Conservation (phyloP, 306 rosid genomes). For the Trifolium fragiferum region DNA sequence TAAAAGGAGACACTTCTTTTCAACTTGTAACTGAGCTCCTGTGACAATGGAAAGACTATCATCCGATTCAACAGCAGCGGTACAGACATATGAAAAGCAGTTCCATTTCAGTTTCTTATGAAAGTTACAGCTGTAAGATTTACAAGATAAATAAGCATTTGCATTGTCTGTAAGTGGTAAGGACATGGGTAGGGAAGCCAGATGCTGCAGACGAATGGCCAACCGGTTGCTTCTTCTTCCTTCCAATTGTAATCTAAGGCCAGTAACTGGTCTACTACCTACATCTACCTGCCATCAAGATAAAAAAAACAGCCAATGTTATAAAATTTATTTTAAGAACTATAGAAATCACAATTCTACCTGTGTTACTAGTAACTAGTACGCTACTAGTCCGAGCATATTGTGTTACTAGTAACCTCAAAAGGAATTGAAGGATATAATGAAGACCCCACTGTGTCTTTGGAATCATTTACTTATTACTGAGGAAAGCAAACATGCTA, state of each 20-base stretch:
- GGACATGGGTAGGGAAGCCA: constrained; percentile 65
- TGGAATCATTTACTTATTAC: too few relatives aligned
- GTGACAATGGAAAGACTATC: constrained; percentile 77
- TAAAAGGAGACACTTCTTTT: constrained; percentile 52
- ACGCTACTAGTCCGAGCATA: too few relatives aligned
- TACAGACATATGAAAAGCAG: constrained; percentile 77
- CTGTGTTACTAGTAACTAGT: neutral
- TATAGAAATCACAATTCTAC: constrained; percentile 4
- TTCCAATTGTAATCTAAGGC: constrained; percentile 75
- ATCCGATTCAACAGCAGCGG: constrained; percentile 80
- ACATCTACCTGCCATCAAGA: constrained; percentile 69
- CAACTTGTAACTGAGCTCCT: constrained; percentile 79
- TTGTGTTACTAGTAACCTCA: too few relatives aligned
- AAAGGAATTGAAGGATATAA: too few relatives aligned
- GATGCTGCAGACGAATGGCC: constrained; percentile 82
- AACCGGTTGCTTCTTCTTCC: constrained; percentile 82
- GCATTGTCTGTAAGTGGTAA: constrained; percentile 71
- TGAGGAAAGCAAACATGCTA: too few relatives aligned
- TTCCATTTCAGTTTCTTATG: constrained; percentile 76
- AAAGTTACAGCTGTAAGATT: constrained; percentile 58
- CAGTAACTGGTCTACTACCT: constrained; percentile 80
- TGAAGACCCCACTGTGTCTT: too few relatives aligned
- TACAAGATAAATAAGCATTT: constrained; percentile 50
- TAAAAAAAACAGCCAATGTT: constrained; percentile 5
- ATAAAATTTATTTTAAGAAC: neutral